Conservation (phyloP, 108 stramenopile species). For the Skeletonema costatum region DNA sequence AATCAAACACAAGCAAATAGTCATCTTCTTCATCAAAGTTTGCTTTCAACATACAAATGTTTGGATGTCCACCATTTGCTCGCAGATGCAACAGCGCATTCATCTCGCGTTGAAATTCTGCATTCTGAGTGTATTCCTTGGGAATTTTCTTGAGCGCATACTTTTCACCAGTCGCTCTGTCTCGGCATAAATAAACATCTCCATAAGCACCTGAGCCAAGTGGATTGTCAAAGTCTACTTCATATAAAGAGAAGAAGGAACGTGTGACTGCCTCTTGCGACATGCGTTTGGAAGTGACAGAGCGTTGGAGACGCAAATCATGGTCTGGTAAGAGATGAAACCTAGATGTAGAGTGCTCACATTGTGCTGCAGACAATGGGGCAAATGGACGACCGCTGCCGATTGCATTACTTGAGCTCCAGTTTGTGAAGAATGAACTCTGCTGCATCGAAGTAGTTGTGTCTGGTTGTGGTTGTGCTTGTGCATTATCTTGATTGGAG, state of each 20-base stretch:
- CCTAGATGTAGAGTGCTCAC: slow-evolving; percentile 1
- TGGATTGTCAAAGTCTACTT: slow-evolving; percentile 47
- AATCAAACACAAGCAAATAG: slow-evolving; percentile 73
- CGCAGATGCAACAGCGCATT: slow-evolving; percentile 76
- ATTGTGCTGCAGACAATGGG: background rate
- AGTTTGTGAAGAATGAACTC: background rate
- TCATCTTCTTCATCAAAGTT: slow-evolving; percentile 68
- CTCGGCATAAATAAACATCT: slow-evolving; percentile 63
- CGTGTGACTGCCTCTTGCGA: slow-evolving; percentile 21
- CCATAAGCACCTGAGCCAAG: slow-evolving; percentile 64
- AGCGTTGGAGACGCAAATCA: slow-evolving; percentile 31
- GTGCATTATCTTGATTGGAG: background rate
- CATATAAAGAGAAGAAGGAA: slow-evolving; percentile 37
- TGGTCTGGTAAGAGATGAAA: slow-evolving; percentile 5
- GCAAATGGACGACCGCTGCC: background rate
- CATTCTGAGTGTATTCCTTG: slow-evolving; percentile 73
- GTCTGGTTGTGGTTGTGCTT: background rate
- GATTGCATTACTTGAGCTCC: background rate
- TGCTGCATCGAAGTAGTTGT: background rate
- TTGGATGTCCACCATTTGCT: slow-evolving; percentile 74
- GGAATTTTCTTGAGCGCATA: slow-evolving; percentile 83
- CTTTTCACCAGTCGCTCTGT: slow-evolving; percentile 47
- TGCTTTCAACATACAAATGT: slow-evolving; percentile 67
- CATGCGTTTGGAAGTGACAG: slow-evolving; percentile 38
- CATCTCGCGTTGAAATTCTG: slow-evolving; percentile 78